A percentile compares a stretch with the other conserved stretches of the same genome.
Conservation (phyloP, 345 rosid species). For the Gossypioides kirkii region DNA sequence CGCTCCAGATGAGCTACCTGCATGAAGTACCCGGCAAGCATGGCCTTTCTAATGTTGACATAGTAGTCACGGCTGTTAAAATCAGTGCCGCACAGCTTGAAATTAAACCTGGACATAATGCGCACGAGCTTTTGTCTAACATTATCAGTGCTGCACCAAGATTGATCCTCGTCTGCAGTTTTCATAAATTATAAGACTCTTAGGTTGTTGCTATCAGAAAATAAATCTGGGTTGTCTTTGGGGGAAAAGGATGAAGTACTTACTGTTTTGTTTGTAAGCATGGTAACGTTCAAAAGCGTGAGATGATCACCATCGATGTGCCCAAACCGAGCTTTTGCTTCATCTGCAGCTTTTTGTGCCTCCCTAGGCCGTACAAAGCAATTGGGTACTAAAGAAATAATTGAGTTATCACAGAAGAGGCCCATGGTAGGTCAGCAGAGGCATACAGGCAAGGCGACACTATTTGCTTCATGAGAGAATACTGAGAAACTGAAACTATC, state of each 20-base stretch:
- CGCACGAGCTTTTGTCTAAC: constrained; percentile 93
- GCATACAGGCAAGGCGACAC: constrained; percentile 98
- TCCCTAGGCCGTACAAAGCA: constrained; percentile 99
- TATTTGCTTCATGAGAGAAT: constrained; percentile 96
- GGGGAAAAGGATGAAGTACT: constrained; percentile 21
- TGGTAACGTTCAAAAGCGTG: constrained; percentile 91
- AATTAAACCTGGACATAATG: constrained; percentile 80
- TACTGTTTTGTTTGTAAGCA: constrained; percentile 89
- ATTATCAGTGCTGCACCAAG: constrained; percentile 96
- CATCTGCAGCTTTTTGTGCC: constrained; percentile 99
- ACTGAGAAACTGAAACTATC: constrained; percentile 99
- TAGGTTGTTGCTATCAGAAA: not conserved
- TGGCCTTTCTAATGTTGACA: constrained; percentile 79
- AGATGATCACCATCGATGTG: constrained; percentile 99
- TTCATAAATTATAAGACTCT: not conserved
- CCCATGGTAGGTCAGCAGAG: constrained; percentile 99
- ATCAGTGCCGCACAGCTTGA: constrained; percentile 87
- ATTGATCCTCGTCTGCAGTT: constrained; percentile 68
- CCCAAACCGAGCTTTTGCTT: constrained; percentile 96
- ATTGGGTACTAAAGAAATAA: constrained; percentile 99
- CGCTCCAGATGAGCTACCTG: constrained; percentile 13
- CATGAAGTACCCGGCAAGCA: constrained; percentile 6
- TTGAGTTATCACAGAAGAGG: constrained; percentile 94
- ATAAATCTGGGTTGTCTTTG: not conserved
- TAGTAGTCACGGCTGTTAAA: constrained; percentile 90